Base-by-base conservation (phyloP, 805 yeast genomes). In the Monosporozyma solicola region DNA sequence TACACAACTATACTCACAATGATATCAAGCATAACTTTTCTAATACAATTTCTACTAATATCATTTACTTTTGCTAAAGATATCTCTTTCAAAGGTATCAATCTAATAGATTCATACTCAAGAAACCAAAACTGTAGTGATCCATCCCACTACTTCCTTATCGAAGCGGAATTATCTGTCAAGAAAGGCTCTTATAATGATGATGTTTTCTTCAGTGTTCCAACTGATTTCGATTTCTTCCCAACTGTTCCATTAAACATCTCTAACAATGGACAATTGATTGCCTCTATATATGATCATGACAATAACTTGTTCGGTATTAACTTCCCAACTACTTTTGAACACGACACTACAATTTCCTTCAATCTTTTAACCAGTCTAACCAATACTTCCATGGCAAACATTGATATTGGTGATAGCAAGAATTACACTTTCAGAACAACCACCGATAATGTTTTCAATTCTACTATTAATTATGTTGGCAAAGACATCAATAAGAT, bases 321-420 rank as follows among this genome's bases (percentile, higher is more conserved):
- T 32, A 46, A 60, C 1, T 48, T 56, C 27, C 41, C 51, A 10
- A 52, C 49, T 29, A 48, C 51, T 3, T 31, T 47, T 4, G 22
- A 50, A 15, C 44, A 47, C 11, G 59, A 64, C 33, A 50, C 54
- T 25, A 55, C 60, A 11, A 57, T 64, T 10, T 52, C 59, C 3
- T 64, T 67, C 54, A 62, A 62, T 49, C 58, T 67, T 24, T 54
- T 65, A 35, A 53, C 65, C 5, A 59, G 59, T 47, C 52, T 67
- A 31, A 53, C 60, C n/a, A 45, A 51, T 5, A 54, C 51, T 3
- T 57, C 63, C 9, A 53, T 53, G 47, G 47, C 53, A 13, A 35
- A 50, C 11, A 59, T 64, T 25, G 37, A 52, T 5, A 33, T 50
- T 9, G 66, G 68, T 16, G 48, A 48, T n/a, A 46, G 55, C 32